phyloP scores from a whole-genome alignment of 768 basidiomycete genomes.

The Russula sp. region DNA sequence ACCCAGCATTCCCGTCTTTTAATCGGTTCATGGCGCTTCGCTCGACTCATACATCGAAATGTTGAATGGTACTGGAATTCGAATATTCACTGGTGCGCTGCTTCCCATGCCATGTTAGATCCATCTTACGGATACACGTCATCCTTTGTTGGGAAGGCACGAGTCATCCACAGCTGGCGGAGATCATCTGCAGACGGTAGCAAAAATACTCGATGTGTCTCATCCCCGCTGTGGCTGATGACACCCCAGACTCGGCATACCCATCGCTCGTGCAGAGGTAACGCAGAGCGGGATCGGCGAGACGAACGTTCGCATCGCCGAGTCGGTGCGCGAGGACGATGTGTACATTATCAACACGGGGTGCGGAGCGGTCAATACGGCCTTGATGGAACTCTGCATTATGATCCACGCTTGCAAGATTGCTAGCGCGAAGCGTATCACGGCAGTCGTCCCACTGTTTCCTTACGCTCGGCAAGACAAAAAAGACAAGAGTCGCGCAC shows the following conservation, averaged over 20 bases:
- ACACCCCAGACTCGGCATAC: constrained; percentile 71
- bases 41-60: constrained; percentile 30
- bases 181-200: constrained; percentile 89
- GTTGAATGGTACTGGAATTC: constrained; percentile 53
- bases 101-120: not conserved
- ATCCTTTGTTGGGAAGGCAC: constrained; percentile 52
- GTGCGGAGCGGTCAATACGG: constrained; percentile 79
- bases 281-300: constrained; percentile 88
- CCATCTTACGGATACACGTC: not conserved
- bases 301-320: constrained; percentile 84
- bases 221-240: not conserved
- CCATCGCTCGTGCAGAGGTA: constrained; percentile 82
- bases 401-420: constrained; percentile 99
- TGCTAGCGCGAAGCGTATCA: constrained; percentile 96
- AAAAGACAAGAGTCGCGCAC: constrained; percentile 97
- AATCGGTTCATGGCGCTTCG: constrained; percentile 28
- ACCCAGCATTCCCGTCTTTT: not conserved
- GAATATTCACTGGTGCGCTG: constrained; percentile 50
- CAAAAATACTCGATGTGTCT: constrained; percentile 21
- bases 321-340: constrained; percentile 96
- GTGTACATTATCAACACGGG: constrained; percentile 98
- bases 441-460: constrained; percentile 96
- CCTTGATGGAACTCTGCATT: constrained; percentile 97
- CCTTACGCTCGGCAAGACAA: constrained; percentile 98
- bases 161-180: constrained; percentile 91